Percentiles rank a stretch among this genome's conserved stretches.
phyloP scores from a whole-genome alignment of 148 eudicot species.

The Rheum nobile region DNA sequence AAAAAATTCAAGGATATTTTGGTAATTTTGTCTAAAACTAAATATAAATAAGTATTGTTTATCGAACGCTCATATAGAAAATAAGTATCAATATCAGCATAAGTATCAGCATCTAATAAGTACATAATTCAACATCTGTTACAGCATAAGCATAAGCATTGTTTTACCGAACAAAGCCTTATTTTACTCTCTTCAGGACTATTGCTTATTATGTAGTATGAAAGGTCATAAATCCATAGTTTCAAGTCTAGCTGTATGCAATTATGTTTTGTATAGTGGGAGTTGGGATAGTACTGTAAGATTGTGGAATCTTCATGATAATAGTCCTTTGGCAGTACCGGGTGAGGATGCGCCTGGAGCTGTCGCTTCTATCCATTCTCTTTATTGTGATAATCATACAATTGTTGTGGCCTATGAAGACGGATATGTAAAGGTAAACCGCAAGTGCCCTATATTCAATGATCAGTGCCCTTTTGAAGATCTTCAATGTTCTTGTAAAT shows the following conservation, averaged over 20 bases:
- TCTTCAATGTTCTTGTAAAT: neutral
- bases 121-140: too few relatives aligned
- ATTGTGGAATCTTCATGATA: conserved; percentile 79
- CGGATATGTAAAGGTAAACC: conserved; percentile 53
- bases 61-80: too few relatives aligned
- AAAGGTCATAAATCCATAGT: conserved; percentile 87
- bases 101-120: too few relatives aligned
- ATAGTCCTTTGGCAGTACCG: conserved; percentile 59
- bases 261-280: conserved; percentile 78
- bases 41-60: too few relatives aligned
- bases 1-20: too few relatives aligned
- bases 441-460: neutral
- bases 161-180: too few relatives aligned
- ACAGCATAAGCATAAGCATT: too few relatives aligned
- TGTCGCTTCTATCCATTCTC: conserved; percentile 48
- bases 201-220: conserved; percentile 50
- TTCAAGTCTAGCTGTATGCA: conserved; percentile 44
- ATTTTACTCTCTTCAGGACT: conserved; percentile 39
- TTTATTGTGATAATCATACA: conserved; percentile 39
- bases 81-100: too few relatives aligned
- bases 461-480: too few relatives aligned
- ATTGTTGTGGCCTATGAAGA: conserved; percentile 64
- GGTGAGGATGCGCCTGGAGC: conserved; percentile 54
- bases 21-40: too few relatives aligned
- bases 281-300: conserved; percentile 94